Percentiles rank a stretch among this genome's conserved stretches.
phyloP scores from a whole-genome alignment of 2,329 filamentous ascomycete genomes.

The Fusarium transvaalense region DNA sequence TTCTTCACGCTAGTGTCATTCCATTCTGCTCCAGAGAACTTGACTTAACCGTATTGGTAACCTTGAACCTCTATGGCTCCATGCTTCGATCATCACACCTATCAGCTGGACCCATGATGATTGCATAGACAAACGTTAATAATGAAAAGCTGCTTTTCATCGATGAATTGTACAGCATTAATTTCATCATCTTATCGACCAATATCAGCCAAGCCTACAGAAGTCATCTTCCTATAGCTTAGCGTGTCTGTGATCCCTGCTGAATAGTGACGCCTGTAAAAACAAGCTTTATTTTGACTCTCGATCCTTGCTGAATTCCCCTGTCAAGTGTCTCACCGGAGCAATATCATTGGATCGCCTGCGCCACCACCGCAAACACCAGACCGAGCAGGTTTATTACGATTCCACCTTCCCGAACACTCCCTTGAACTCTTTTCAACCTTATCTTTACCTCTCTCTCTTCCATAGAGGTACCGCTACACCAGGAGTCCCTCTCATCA shows the following conservation, averaged over 20 bases:
- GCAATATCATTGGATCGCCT: constrained; percentile 16
- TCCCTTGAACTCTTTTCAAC: background rate
- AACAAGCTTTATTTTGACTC: constrained; percentile 41
- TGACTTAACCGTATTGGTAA: background rate
- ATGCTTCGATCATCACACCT: background rate
- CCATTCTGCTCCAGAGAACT: background rate
- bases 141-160: background rate
- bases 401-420: background rate
- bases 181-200: too few species aligned
- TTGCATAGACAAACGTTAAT: background rate
- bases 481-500: background rate
- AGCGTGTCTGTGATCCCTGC: constrained; percentile 9
- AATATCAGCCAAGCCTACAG: background rate
- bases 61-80: background rate
- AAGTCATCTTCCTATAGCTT: background rate
- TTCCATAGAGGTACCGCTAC: too few species aligned
- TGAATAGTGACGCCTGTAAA: background rate
- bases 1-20: background rate
- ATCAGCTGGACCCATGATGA: too few species aligned
- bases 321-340: constrained; percentile 32
- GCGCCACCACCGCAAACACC: constrained; percentile 30
- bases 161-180: background rate
- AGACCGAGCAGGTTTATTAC: constrained; percentile 21
- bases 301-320: constrained; percentile 23
- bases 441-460: background rate